Evolutionary conservation across 192 early-diverging fungal genomes (phyloP).

Genomic region (Podila clonocystis): DNA sequence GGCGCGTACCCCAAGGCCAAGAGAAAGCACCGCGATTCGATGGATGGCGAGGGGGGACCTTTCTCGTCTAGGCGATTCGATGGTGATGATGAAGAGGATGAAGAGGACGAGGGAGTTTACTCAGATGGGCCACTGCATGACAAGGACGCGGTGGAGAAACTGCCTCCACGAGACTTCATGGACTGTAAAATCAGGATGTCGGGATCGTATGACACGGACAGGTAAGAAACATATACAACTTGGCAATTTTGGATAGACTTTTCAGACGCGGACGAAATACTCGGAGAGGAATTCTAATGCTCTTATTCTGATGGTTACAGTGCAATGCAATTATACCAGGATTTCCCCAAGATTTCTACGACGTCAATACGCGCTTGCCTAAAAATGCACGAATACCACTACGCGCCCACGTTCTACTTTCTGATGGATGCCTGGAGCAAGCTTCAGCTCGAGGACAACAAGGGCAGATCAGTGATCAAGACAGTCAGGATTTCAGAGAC

Average conservation of each 20-base stretch:
- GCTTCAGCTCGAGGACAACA: not conserved
- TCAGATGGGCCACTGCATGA: not conserved
- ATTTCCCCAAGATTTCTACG: conserved; percentile 28
- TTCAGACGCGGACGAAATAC: not conserved
- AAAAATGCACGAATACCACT: conserved; percentile 11
- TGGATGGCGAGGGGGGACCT: not conserved
- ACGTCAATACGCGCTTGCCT: conserved; percentile 16
- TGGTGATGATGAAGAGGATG: not conserved
- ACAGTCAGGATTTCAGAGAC: not conserved
- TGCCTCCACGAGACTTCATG: conserved; percentile 21
- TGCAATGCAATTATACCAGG: conserved; percentile 31
- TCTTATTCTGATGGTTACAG: not conserved
- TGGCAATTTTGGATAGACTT: not conserved
- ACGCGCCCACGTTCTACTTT: conserved; percentile 26
- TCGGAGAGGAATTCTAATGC: not conserved
- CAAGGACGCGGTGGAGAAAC: not conserved
- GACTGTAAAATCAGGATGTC: conserved; percentile 10
- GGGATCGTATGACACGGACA: conserved; percentile 8
- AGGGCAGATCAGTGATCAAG: not conserved
- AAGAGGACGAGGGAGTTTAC: conserved; percentile 3
- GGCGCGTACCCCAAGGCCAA: conserved; percentile 27
- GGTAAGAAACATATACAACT: conserved; percentile 1
- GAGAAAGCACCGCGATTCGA: conserved; percentile 4
- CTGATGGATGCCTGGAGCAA: conserved; percentile 3
- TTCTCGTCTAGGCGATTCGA: not conserved